These are phyloP conservation scores for Pseudogymnoascus sp. DNA, from an alignment of 2,329 filamentous ascomycete species.

Conservation along the genomic window DNA sequence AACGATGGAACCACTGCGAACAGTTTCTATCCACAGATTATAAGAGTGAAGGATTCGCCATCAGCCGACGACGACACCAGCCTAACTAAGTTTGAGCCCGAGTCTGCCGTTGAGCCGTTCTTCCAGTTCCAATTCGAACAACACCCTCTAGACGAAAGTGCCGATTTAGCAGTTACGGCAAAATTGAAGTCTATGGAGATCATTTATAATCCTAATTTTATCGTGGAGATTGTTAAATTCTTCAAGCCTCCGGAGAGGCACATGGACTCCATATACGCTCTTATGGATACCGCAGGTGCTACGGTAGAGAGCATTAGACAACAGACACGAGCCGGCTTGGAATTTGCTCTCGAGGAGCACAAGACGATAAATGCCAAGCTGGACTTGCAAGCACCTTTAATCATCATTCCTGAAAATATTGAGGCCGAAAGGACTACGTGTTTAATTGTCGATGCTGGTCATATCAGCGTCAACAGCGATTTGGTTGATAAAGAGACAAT, in stretches of 20 bases:
- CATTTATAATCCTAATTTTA: conserved; percentile 91
- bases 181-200: conserved; percentile 95
- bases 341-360: conserved; percentile 95
- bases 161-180: conserved; percentile 80
- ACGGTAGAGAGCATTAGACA: conserved; percentile 92
- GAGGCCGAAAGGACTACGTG: conserved; percentile 73
- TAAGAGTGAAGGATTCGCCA: conserved; percentile 84
- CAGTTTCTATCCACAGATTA: conserved; percentile 88
- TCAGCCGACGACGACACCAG: conserved; percentile 33
- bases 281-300: conserved; percentile 92
- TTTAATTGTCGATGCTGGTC: conserved; percentile 90
- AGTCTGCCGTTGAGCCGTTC: conserved; percentile 61
- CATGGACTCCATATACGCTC: conserved; percentile 94
- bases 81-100: conserved; percentile 29
- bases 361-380: conserved; percentile 96
- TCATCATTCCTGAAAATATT: conserved; percentile 93
- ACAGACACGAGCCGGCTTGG: conserved; percentile 88
- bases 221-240: conserved; percentile 86
- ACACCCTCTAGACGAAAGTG: conserved; percentile 85
- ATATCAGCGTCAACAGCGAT: conserved; percentile 88
- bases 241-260: conserved; percentile 94
- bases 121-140: conserved; percentile 91
- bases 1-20: conserved; percentile 93
- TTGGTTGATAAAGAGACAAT: conserved; percentile 87
- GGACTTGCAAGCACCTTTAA: conserved; percentile 88